Percentiles rank a stretch among this genome's conserved stretches.
Evolutionary conservation across 805 yeast species (phyloP).

Genomic region (Wickerhamomyces ciferrii): DNA sequence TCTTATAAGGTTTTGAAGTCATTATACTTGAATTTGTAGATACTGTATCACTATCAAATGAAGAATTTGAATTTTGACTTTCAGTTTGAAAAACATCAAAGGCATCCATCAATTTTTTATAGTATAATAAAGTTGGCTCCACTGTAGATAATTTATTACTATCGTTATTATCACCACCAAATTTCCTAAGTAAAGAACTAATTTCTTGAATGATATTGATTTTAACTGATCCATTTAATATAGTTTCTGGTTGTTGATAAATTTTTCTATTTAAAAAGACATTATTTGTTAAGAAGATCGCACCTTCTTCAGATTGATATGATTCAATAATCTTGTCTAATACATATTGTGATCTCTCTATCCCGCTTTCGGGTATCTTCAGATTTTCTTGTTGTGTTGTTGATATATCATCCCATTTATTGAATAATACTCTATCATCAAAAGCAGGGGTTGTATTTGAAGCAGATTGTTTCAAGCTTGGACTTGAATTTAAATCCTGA

Average conservation of each 20-base stretch:
- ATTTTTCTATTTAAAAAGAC: constrained; percentile 13
- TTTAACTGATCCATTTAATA: constrained; percentile 17
- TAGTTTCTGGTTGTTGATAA: constrained; percentile 8
- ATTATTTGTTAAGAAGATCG: constrained; percentile 6
- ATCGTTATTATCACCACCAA: constrained; percentile 3
- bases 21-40: not conserved
- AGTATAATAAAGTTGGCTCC: constrained; percentile 14
- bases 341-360: constrained; percentile 7
- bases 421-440: not conserved
- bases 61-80: constrained; percentile 1
- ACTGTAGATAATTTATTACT: constrained; percentile 2
- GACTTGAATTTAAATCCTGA: not conserved
- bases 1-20: not conserved
- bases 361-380: constrained; percentile 4
- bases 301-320: constrained; percentile 15
- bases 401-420: not conserved
- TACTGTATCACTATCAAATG: not conserved
- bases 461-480: not conserved
- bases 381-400: constrained; percentile 1
- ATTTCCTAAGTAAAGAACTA: constrained; percentile 9
- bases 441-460: not conserved
- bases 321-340: constrained; percentile 12
- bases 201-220: constrained; percentile 19
- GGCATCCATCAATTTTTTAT: constrained; percentile 19
- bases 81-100: constrained; percentile 13